phyloP scores from a whole-genome alignment of 192 early-diverging fungal genomes.

The Coemansia sp. region DNA sequence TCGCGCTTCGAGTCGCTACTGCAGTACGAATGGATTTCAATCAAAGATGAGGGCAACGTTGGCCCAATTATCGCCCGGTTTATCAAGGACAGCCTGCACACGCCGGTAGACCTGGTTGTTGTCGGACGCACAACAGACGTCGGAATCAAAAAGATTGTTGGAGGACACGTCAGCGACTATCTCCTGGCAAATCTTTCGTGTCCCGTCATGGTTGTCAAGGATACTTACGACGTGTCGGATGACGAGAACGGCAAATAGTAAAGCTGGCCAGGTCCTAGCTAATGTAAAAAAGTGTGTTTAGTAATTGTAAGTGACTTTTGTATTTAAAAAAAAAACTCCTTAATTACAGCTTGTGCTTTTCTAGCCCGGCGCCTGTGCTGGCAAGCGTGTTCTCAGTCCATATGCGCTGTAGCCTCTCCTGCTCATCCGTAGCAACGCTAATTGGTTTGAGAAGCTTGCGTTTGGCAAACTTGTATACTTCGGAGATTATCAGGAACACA shows the following conservation, averaged over 20 bases:
- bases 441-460: conserved; percentile 50
- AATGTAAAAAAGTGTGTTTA: neutral
- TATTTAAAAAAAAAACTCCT: conserved; percentile 7
- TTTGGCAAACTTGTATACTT: conserved; percentile 67
- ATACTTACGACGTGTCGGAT: conserved; percentile 49
- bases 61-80: conserved; percentile 44
- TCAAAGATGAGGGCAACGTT: conserved; percentile 47
- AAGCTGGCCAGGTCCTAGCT: neutral
- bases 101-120: conserved; percentile 43
- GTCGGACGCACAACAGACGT: conserved; percentile 25
- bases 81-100: conserved; percentile 32
- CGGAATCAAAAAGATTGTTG: conserved; percentile 36
- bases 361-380: conserved; percentile 18
- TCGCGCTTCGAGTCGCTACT: conserved; percentile 51
- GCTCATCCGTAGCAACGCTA: conserved; percentile 32
- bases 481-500: conserved; percentile 61
- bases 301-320: neutral
- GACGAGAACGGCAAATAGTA: conserved; percentile 18
- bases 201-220: conserved; percentile 53
- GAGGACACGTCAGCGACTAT: conserved; percentile 44
- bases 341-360: conserved; percentile 17
- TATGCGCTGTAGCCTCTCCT: conserved; percentile 50
- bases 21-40: conserved; percentile 50
- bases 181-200: conserved; percentile 27
- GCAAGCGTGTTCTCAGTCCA: conserved; percentile 52